Base-by-base conservation (phyloP, 2,329 filamentous ascomycete genomes). In the Pseudocercospora musae region DNA sequence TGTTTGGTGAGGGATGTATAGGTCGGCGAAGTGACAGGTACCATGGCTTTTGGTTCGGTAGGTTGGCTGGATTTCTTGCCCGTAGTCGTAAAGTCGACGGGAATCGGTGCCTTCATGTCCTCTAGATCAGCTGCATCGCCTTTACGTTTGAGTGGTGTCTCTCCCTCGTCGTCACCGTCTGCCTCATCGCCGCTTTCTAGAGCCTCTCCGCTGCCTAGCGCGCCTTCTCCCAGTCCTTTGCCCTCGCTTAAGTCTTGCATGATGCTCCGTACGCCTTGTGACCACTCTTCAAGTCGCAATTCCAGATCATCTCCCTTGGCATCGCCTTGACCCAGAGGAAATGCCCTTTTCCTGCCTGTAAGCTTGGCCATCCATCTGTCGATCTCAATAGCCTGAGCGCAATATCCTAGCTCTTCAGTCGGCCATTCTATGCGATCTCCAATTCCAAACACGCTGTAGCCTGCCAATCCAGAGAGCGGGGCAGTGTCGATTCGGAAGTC, bases 331-430 rank as follows among this genome's bases (percentile, higher is more conserved):
- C 95, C 95, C 6, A 98, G 80, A 0, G 94, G 94, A 71, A 89
- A 98, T 0, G 92, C 93, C 73, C 93, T 84, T 78, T 94, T 96
- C 65, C 89, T 85, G 1, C 86, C 89, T 0, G 93, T 96, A 71
- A 99, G 78, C 74, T 92, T 96, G n/a, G 94, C 92, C 90, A 99
- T 91, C 94, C 95, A 98, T 74, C 87, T 92, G 74, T 99, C 94
- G 2, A 96, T 82, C 69, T 96, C 89, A 72, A 89, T 90, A 1
- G 94, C 94, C 74, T 98, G 94, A 65, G 91, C 92, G 74, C 94
- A 97, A 78, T 93, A 99, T 0, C 94, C 94, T 69, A 95, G 90
- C 62, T 89, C 86, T 77, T 96, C 92, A 0, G 89, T 91, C 0
- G 92, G 91, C 94, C 95, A 99, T 62, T 90, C 92, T 74, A 96